Evolutionary conservation across 257 asterid genomes (phyloP).

Genomic region (Penstemon barbatus): DNA sequence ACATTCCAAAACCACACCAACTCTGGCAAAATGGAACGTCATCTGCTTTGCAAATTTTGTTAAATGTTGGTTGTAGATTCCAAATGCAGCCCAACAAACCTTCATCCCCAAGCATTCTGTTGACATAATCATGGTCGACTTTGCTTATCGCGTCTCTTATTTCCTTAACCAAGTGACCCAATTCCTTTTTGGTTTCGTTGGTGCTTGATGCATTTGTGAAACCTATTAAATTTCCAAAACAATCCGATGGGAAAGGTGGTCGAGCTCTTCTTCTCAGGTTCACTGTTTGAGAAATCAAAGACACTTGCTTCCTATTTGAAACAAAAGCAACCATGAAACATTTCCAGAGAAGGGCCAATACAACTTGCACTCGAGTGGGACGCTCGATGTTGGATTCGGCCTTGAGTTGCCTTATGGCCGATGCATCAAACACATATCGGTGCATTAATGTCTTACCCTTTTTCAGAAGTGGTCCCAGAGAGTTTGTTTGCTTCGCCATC

Average conservation of each 20-base stretch:
- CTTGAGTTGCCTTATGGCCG: slow-evolving; percentile 20
- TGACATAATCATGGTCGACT: too few relatives aligned
- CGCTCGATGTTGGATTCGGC: neutral
- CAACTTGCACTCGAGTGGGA: slow-evolving; percentile 8
- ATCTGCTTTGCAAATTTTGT: neutral
- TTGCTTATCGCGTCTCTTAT: too few relatives aligned
- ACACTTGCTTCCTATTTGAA: neutral
- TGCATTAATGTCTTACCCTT: slow-evolving; percentile 5
- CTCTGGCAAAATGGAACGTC: neutral
- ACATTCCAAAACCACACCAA: too few relatives aligned
- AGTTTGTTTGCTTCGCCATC: too few relatives aligned
- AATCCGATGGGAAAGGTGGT: slow-evolving; percentile 24
- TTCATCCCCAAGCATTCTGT: neutral
- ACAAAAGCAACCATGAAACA: slow-evolving; percentile 24
- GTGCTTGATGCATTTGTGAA: neutral
- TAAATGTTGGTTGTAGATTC: neutral
- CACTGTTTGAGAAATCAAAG: slow-evolving; percentile 2
- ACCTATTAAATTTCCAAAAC: slow-evolving; percentile 26
- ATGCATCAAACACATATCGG: slow-evolving; percentile 27
- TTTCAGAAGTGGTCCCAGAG: neutral
- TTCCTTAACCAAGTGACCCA: too few relatives aligned
- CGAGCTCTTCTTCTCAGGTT: slow-evolving; percentile 23
- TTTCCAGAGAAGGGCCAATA: slow-evolving; percentile 28
- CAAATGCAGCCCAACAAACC: slow-evolving; percentile 17
- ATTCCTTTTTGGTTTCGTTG: neutral